Base-by-base conservation (phyloP, 169 alveolate species). In the Pseudocohnilembus persalinus region DNA sequence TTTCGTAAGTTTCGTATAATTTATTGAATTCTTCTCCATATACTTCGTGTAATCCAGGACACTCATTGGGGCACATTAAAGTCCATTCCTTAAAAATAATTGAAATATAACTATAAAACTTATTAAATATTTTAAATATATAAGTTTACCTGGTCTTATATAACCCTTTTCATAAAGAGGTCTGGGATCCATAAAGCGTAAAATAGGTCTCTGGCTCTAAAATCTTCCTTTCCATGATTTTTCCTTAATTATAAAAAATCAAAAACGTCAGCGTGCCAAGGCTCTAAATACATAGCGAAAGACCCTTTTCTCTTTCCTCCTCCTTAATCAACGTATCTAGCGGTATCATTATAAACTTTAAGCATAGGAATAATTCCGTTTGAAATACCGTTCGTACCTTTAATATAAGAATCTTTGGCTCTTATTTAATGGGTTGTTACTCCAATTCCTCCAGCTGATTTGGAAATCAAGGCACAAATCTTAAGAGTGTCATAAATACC, bases 161-260 rank as follows among this genome's bases (percentile, higher is more conserved):
- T 98, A 16, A 99, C 99, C 75, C 99, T 95, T 85, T 97, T 93
- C 99, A 99, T 99, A 92, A 99, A 99, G 33, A 99, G 94, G 89
- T 99, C 99, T 0, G 99, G 99, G 27, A 99, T 96, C 99, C 99
- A 99, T 4, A 99, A 97, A 31, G 99, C 99, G 86, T 95, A 98
- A 95, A 99, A 99, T 34, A 99, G 95, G 88, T 99, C 99, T 73
- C 99, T 90, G 27, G 99, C 99, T 68, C 99, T 92, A 84, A 95
- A 94, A 92, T 99, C 99, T 88, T 98, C 99, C 88, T 98, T 96
- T 31, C 99, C 99, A 91, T 97, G 99, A 91, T 98, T 98, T 94
- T 98, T 98, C 72, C 98, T 93, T 73, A 98, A 93, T 87, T 98
- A 98, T 81, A 99, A 91, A 91, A 98, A 98, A 87, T 98, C 99